Conservation (phyloP, 2,329 filamentous ascomycete species). For the Epichloe amarillans region DNA sequence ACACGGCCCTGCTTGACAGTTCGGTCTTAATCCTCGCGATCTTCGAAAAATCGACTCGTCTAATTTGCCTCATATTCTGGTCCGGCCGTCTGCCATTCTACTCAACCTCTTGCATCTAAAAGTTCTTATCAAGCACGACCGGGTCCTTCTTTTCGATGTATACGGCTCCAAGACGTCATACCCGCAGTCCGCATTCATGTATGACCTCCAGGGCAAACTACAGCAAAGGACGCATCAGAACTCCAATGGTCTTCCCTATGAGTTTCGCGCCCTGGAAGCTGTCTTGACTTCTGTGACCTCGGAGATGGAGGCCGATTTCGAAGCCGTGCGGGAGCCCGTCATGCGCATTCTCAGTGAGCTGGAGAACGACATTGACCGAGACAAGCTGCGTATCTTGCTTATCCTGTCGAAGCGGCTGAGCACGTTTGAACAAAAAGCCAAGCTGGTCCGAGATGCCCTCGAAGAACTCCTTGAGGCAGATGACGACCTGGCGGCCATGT, state of each 20-base stretch:
- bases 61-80: constrained; percentile 85
- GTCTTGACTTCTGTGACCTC: constrained; percentile 88
- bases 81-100: constrained; percentile 83
- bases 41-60: constrained; percentile 96
- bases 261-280: constrained; percentile 90
- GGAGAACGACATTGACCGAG: constrained; percentile 91
- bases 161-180: constrained; percentile 92
- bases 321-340: constrained; percentile 83
- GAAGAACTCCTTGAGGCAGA: constrained; percentile 93
- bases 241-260: constrained; percentile 69
- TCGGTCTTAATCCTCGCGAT: constrained; percentile 84
- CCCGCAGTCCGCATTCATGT: constrained; percentile 94
- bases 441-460: constrained; percentile 85
- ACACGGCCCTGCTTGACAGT: constrained; percentile 34
- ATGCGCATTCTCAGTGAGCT: constrained; percentile 78
- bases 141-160: constrained; percentile 88
- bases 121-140: constrained; percentile 87
- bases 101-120: constrained; percentile 94
- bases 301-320: constrained; percentile 86
- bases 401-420: constrained; percentile 92
- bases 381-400: constrained; percentile 80
- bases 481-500: constrained; percentile 90
- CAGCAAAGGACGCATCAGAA: constrained; percentile 53
- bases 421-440: constrained; percentile 94
- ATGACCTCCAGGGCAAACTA: constrained; percentile 86